These are phyloP conservation scores for Hericium coralloides DNA, from an alignment of 768 basidiomycete species.

Conservation along the genomic window DNA sequence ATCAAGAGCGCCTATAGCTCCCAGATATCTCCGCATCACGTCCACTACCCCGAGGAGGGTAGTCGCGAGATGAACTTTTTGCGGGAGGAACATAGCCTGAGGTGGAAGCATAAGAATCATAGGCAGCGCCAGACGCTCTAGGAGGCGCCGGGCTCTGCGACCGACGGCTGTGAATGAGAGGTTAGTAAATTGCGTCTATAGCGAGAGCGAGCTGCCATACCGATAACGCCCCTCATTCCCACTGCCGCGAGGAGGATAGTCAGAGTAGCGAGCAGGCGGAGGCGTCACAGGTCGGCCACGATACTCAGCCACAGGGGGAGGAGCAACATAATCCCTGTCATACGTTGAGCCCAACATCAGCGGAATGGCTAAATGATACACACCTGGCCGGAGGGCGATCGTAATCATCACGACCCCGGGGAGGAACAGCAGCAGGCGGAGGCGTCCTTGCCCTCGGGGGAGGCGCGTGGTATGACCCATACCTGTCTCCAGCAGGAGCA, in stretches of 20 bases:
- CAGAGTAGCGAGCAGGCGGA: slow-evolving; percentile 15
- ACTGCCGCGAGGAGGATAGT: slow-evolving; percentile 17
- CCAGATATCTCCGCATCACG: slow-evolving; percentile 2
- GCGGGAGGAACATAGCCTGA: slow-evolving; percentile 14
- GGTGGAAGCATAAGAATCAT: slow-evolving; percentile 13
- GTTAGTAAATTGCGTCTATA: neutral
- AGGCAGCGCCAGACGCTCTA: slow-evolving; percentile 11
- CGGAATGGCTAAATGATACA: neutral
- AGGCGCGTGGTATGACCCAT: slow-evolving; percentile 32
- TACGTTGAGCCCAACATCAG: neutral
- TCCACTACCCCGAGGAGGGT: slow-evolving; percentile 11
- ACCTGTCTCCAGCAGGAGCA: slow-evolving; percentile 32
- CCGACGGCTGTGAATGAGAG: slow-evolving; percentile 9
- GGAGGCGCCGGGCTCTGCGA: slow-evolving; percentile 15
- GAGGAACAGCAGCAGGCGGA: slow-evolving; percentile 7
- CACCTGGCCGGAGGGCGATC: slow-evolving; percentile 10
- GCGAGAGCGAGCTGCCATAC: slow-evolving; percentile 1
- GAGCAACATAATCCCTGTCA: neutral
- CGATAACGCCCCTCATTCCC: slow-evolving; percentile 9
- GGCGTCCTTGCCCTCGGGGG: slow-evolving; percentile 25
- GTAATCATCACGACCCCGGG: slow-evolving; percentile 25
- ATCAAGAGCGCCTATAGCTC: neutral
- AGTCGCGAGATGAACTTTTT: slow-evolving; percentile 14
- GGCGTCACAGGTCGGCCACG: slow-evolving; percentile 18
- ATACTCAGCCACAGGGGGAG: slow-evolving; percentile 10